A percentile compares a stretch with the other conserved stretches of the same genome.
Conservation (phyloP, 1,139 yeast species). For the Pichia sp. region DNA sequence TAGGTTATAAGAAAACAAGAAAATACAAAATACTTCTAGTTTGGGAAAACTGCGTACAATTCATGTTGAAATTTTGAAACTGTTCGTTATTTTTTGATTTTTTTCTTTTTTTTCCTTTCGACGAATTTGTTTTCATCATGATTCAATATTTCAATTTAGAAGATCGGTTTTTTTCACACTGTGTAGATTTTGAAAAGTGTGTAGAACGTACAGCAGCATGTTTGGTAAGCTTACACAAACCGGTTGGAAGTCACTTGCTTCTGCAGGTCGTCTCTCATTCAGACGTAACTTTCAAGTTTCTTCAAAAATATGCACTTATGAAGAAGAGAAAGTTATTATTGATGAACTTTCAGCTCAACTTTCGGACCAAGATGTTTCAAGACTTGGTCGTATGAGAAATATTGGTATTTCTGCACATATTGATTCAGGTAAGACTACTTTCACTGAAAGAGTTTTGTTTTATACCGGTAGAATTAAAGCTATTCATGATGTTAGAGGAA, state of each 20-base stretch:
- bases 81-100: background rate
- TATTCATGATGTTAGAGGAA: constrained; percentile 96
- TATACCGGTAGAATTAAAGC: constrained; percentile 97
- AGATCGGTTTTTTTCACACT: background rate
- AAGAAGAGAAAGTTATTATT: constrained; percentile 62
- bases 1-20: background rate
- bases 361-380: constrained; percentile 50
- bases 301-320: constrained; percentile 37
- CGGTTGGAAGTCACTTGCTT: constrained; percentile 5
- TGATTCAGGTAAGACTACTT: constrained; percentile 94
- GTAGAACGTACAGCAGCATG: constrained; percentile 2
- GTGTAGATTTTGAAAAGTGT: background rate
- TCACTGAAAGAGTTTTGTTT: constrained; percentile 92
- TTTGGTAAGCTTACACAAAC: constrained; percentile 12
- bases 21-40: background rate
- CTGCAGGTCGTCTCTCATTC: constrained; percentile 8
- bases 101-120: background rate
- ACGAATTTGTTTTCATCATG: background rate
- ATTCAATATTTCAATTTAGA: background rate
- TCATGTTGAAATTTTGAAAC: background rate
- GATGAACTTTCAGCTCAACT: constrained; percentile 50
- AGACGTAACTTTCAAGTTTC: constrained; percentile 24
- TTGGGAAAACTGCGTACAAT: background rate
- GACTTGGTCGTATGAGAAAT: constrained; percentile 66
- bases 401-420: constrained; percentile 98